Base-by-base conservation (phyloP, 768 basidiomycete species). In the Lactarius psammicola region DNA sequence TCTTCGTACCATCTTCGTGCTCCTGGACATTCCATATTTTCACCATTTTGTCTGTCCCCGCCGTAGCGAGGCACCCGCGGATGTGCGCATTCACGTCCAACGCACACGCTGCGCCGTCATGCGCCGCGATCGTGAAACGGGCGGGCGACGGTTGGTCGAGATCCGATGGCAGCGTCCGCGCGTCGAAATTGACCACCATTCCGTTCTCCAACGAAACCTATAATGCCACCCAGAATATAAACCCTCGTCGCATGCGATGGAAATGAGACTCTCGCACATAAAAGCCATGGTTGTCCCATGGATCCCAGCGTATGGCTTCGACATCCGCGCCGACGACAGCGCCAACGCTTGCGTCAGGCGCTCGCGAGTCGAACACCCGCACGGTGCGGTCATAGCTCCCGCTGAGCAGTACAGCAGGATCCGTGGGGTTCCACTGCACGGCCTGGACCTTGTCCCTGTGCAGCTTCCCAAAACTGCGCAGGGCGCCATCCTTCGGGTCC, bases 131-230 rank as follows among this genome's bases (percentile, higher is more conserved):
- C 5, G 94, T 98, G 78, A 95, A 98, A 40, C 86, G 85, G 10
- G 89, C 84, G 0, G 85, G 87, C 2, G 87, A 88, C 1, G 87
- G 84, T 8, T 77, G 74, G 63, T 82, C 80, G n/a, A 88, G 77
- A 71, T 88, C 81, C 5, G 87, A 85, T 11, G 94, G 85, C 9
- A 97, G 79, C 9, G 88, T 88, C 65, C 95, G 87, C 4, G 88
- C 90, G 74, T 99, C 96, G 71, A 90, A 99, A 73, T 94, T 90
- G 68, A 98, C 81, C 18, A 98, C 91, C 6, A 94, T 80, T 17
- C 97, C 97, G 71, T 97, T 97, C 78, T 98, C 96, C 26, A 98
- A 82, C 0, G 95, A 91, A 30, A 97, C 94, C 94, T 97, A 61
- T 2, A 58, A n/a, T n/a, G n/a, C n/a, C n/a, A n/a, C n/a, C n/a